phyloP scores from a whole-genome alignment of 371 early-diverging fungal genomes.

The Lichtheimia ramosa region DNA sequence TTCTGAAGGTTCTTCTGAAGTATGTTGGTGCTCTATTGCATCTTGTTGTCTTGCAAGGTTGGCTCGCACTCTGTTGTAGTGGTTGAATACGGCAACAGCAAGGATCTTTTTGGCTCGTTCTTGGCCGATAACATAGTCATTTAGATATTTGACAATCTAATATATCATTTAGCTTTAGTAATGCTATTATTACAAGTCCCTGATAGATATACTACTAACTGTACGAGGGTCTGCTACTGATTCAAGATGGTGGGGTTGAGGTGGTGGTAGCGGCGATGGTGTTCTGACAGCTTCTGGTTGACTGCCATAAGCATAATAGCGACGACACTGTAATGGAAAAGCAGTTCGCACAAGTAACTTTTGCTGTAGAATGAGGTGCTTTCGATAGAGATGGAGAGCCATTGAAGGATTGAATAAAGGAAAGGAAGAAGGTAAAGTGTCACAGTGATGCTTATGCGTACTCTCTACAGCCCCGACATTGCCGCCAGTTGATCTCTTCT shows the following conservation, averaged over 20 bases:
- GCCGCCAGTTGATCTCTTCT: too few relatives aligned
- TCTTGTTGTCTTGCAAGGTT: conserved; percentile 36
- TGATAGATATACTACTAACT: conserved; percentile 2
- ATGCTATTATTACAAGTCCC: background rate
- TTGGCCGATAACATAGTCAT: conserved; percentile 84
- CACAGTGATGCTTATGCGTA: too few relatives aligned
- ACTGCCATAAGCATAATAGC: too few relatives aligned
- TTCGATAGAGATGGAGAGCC: too few relatives aligned
- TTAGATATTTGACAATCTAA: conserved; percentile 71
- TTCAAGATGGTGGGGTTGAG: conserved; percentile 3
- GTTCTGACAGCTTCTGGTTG: background rate
- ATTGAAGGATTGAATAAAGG: too few relatives aligned
- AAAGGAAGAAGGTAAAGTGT: too few relatives aligned
- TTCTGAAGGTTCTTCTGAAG: conserved; percentile 7
- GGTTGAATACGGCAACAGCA: conserved; percentile 80
- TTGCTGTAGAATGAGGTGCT: too few relatives aligned
- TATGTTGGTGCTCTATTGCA: background rate
- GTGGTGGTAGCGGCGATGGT: background rate
- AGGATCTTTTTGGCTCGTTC: conserved; percentile 76
- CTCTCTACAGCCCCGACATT: too few relatives aligned
- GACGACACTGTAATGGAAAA: too few relatives aligned
- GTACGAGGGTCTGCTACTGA: conserved; percentile 20
- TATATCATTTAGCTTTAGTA: background rate
- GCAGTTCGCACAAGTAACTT: too few relatives aligned
- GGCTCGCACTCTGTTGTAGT: conserved; percentile 70